Evolutionary conservation across 495 filamentous ascomycete species (phyloP).

Genomic region (Aspergillus bertholletiae): DNA sequence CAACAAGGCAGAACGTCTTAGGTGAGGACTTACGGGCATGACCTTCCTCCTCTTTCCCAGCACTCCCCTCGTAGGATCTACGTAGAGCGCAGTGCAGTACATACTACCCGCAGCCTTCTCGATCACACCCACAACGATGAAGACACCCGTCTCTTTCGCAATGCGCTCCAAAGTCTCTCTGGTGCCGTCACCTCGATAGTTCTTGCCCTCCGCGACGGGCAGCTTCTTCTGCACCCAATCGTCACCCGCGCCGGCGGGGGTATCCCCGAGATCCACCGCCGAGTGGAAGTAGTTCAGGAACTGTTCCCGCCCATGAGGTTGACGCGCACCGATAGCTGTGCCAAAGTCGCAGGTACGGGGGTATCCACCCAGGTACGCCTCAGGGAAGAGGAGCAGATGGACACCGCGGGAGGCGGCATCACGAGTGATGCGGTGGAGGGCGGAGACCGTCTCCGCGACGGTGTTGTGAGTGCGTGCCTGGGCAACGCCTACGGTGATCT

Average conservation of each 20-base stretch:
- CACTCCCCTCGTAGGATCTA: constrained; percentile 67
- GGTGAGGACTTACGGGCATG: constrained; percentile 62
- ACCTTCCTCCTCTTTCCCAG: constrained; percentile 91
- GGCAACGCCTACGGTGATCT: constrained; percentile 69
- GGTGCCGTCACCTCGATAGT: constrained; percentile 76
- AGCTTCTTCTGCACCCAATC: constrained; percentile 68
- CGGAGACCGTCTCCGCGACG: constrained; percentile 59
- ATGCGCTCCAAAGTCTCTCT: constrained; percentile 74
- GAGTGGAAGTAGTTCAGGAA: constrained; percentile 76
- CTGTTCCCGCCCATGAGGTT: constrained; percentile 70
- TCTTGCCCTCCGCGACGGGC: constrained; percentile 42
- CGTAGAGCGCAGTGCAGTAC: constrained; percentile 81
- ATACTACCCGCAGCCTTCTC: constrained; percentile 77
- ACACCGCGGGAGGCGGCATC: constrained; percentile 45
- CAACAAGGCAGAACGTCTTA: background rate
- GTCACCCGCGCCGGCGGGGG: constrained; percentile 66
- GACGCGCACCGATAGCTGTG: constrained; percentile 64
- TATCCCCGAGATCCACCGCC: constrained; percentile 85
- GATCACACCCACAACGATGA: constrained; percentile 74
- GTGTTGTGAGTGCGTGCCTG: constrained; percentile 71
- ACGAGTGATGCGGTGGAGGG: constrained; percentile 54
- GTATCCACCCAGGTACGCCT: constrained; percentile 92
- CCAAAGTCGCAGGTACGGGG: constrained; percentile 82
- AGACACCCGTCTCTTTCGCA: constrained; percentile 71
- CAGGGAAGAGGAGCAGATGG: constrained; percentile 83